Base-by-base conservation (phyloP, 2,329 filamentous ascomycete genomes). In the Claviceps sorghi region DNA sequence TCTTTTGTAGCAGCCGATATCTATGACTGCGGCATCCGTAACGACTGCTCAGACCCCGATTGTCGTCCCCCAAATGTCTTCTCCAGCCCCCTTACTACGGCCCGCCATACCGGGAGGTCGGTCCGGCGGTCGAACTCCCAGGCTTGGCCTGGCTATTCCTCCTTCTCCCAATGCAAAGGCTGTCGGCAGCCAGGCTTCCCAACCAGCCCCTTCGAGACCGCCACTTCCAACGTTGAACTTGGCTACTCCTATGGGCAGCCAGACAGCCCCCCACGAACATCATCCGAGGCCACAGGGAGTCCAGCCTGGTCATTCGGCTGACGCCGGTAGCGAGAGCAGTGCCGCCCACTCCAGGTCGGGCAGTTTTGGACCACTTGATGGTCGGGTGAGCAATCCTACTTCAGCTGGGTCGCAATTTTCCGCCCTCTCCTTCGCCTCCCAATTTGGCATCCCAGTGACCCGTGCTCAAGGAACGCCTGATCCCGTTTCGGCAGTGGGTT, bases 351-450 rank as follows among this genome's bases (percentile, higher is more conserved):
- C 88, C 56, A 77, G 88, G 62, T 86, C 86, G 19, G 88, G 87
- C 42, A 95, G 88, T 67, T 91, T 93, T 61, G 86, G 86, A 1
- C 80, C 82, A 52, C 67, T 85, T 45, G 87, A 93, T 62, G 83
- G 84, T 50, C 79, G 83, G 56, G 81, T 78, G 29, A 93, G 86
- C 67, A 88, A 88, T 52, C 88, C 89, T 36, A 86, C 84, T 6
- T 91, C 87, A 21, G 89, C 89, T 17, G 87, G 86, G n/a, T 93
- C 88, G 10, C 86, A 88, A 58, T 93, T 86, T 64, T 93, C 88
- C 2, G 80, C 84, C 7, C 72, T 93, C 36, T 91, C 87, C 4
- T 91, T 95, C 65, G 85, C 86, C 41, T 82, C 78, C 48, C 79
- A 83, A 55, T 83, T 80, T 64, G 80, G 79, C 40, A 85, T 89